phyloP scores from a whole-genome alignment of 257 asterid species.

The Nicotiana tabacum region DNA sequence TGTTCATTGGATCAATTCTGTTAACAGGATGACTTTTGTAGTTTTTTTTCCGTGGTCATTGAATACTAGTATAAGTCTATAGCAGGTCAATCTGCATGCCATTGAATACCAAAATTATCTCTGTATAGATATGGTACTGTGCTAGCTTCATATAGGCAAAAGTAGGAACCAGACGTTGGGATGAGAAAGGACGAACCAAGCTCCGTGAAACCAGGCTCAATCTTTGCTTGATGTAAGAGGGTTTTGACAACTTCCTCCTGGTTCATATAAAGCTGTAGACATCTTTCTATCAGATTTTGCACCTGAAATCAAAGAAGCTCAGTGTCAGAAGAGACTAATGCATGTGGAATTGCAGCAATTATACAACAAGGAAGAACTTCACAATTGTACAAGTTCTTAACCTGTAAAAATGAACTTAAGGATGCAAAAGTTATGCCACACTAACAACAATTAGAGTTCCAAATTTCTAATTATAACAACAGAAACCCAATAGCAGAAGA shows the following conservation, averaged over 20 bases:
- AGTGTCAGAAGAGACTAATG: not conserved
- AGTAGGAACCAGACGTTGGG: not conserved
- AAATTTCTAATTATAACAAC: slow-evolving; percentile 1
- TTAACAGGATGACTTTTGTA: not conserved
- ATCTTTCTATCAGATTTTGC: slow-evolving; percentile 91
- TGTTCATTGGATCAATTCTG: slow-evolving; percentile 2
- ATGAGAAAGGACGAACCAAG: slow-evolving; percentile 48
- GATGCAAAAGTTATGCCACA: not conserved
- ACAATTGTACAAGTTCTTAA: not conserved
- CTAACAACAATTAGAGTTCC: not conserved
- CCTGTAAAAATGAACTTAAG: not conserved
- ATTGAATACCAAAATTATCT: not conserved
- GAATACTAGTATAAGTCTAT: not conserved
- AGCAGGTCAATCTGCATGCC: not conserved
- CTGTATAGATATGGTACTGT: not conserved
- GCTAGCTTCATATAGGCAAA: not conserved
- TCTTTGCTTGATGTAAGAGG: slow-evolving; percentile 72
- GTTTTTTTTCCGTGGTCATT: not conserved
- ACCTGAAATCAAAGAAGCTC: slow-evolving; percentile 40
- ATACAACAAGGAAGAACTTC: not conserved
- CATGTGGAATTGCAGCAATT: not conserved
- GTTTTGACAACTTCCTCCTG: slow-evolving; percentile 79
- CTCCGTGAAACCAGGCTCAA: slow-evolving; percentile 94
- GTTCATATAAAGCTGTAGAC: slow-evolving; percentile 97
- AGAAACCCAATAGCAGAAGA: not conserved